Percentiles rank a stretch among this genome's conserved stretches.
Evolutionary conservation across 495 filamentous ascomycete species (phyloP).

Genomic region (Penicillium paradoxum): DNA sequence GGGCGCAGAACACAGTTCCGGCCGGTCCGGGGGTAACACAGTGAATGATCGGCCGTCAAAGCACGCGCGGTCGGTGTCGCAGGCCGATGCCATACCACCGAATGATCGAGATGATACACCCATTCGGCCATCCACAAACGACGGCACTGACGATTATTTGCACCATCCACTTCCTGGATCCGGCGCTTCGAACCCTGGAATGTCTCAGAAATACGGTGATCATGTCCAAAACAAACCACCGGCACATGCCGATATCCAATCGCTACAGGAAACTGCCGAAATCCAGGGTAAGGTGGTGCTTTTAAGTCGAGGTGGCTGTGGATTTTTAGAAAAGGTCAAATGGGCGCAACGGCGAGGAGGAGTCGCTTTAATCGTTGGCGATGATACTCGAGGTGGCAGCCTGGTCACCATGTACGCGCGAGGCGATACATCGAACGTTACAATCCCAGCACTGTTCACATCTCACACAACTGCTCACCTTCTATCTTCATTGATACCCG

Average conservation of each 20-base stretch:
- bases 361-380: slow-evolving; percentile 86
- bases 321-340: slow-evolving; percentile 93
- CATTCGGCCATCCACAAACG: slow-evolving; percentile 44
- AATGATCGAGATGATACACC: slow-evolving; percentile 17
- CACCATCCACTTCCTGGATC: slow-evolving; percentile 60
- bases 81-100: slow-evolving; percentile 21
- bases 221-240: slow-evolving; percentile 41
- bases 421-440: slow-evolving; percentile 90
- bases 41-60: slow-evolving; percentile 23
- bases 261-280: slow-evolving; percentile 87
- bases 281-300: slow-evolving; percentile 90
- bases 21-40: slow-evolving; percentile 25
- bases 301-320: slow-evolving; percentile 87
- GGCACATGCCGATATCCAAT: slow-evolving; percentile 88
- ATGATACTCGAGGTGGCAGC: slow-evolving; percentile 77
- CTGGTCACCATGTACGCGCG: slow-evolving; percentile 95
- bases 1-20: slow-evolving; percentile 26
- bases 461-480: slow-evolving; percentile 92
- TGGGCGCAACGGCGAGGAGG: slow-evolving; percentile 92
- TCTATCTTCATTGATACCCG: slow-evolving; percentile 80
- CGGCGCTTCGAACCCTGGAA: slow-evolving; percentile 25
- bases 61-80: slow-evolving; percentile 23
- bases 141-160: slow-evolving; percentile 90
- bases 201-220: slow-evolving; percentile 37
- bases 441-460: slow-evolving; percentile 91